Conservation (phyloP, 2,329 filamentous ascomycete genomes). For the Aspergillus sp. region DNA sequence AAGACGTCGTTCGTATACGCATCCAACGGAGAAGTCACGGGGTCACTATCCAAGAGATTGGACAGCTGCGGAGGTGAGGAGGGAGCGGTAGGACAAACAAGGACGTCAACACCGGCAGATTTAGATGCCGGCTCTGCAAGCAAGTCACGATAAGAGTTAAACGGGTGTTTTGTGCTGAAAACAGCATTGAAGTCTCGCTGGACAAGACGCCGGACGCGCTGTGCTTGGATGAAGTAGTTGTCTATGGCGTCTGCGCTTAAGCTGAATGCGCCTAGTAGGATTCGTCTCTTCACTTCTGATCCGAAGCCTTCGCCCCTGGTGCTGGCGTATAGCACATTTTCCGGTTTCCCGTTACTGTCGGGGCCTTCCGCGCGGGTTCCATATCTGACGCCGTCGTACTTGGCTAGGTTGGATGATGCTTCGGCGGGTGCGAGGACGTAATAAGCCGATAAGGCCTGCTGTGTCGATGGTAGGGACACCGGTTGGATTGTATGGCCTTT, state of each 20-base stretch:
- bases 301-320: slow-evolving; percentile 73
- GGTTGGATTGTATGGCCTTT: slow-evolving; percentile 67
- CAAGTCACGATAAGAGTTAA: slow-evolving; percentile 32
- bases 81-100: slow-evolving; percentile 82
- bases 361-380: slow-evolving; percentile 51
- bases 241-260: slow-evolving; percentile 85
- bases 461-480: slow-evolving; percentile 75
- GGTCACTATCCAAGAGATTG: slow-evolving; percentile 40
- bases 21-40: slow-evolving; percentile 51
- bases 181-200: slow-evolving; percentile 78
- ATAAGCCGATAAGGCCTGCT: slow-evolving; percentile 81
- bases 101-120: slow-evolving; percentile 60
- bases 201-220: slow-evolving; percentile 76
- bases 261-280: slow-evolving; percentile 82
- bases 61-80: slow-evolving; percentile 61
- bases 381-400: slow-evolving; percentile 95
- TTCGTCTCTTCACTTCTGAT: slow-evolving; percentile 74
- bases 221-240: slow-evolving; percentile 94
- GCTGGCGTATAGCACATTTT: slow-evolving; percentile 61
- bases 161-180: slow-evolving; percentile 63
- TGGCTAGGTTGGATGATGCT: slow-evolving; percentile 90
- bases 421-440: slow-evolving; percentile 94
- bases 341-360: slow-evolving; percentile 48
- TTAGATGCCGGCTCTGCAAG: slow-evolving; percentile 3
- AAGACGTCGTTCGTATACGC: slow-evolving; percentile 91